Evolutionary conservation across 768 basidiomycete species (phyloP).

Genomic region (Tulasnella sp.): DNA sequence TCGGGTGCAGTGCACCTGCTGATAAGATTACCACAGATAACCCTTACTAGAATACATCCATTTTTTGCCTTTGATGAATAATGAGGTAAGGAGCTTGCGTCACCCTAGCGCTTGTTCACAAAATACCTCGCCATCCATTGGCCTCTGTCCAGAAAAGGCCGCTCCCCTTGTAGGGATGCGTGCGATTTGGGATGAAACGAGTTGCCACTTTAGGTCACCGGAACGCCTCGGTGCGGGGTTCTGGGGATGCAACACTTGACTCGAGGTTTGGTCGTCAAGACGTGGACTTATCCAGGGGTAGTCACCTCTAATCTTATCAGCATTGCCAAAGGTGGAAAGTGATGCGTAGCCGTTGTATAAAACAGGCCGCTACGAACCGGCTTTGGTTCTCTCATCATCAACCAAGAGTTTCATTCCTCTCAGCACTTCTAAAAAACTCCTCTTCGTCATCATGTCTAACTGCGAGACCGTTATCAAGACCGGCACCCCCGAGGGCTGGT

Average conservation of each 20-base stretch:
- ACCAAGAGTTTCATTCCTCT: neutral
- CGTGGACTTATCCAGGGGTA: neutral
- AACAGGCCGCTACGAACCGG: neutral
- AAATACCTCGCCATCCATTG: neutral
- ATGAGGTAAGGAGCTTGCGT: neutral
- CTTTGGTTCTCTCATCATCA: slow-evolving; percentile 1
- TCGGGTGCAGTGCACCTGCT: neutral
- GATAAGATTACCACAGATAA: slow-evolving; percentile 14
- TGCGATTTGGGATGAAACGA: neutral
- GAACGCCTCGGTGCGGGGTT: neutral
- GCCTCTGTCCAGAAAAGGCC: neutral
- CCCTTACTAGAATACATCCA: neutral
- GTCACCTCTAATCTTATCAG: neutral
- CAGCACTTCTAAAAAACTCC: neutral
- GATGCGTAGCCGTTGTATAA: neutral
- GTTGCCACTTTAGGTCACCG: neutral
- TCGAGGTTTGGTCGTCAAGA: neutral
- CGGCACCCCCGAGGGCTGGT: neutral
- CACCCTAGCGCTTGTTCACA: neutral
- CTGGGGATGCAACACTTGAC: neutral
- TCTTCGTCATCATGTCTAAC: neutral
- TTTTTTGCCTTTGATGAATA: neutral
- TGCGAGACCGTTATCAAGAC: slow-evolving; percentile 13
- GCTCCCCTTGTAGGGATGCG: neutral
- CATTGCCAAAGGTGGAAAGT: neutral